phyloP scores from a whole-genome alignment of 306 rosid genomes.

The Castanea mollissima region DNA sequence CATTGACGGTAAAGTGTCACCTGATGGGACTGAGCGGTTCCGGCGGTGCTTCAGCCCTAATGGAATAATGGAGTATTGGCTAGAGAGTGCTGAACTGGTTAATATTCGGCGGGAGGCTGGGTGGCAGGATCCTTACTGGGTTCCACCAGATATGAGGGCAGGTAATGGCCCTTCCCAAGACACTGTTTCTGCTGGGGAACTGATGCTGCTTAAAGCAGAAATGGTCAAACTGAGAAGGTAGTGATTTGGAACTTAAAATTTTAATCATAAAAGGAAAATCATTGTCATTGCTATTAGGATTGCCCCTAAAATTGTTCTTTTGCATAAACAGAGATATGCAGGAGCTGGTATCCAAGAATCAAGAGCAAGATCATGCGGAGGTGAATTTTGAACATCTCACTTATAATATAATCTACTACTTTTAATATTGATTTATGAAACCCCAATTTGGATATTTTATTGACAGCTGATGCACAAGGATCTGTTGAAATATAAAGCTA shows the following conservation, averaged over 20 bases:
- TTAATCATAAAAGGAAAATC: constrained; percentile 1
- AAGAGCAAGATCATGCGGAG: constrained; percentile 44
- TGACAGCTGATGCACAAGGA: constrained; percentile 55
- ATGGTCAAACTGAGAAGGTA: constrained; percentile 73
- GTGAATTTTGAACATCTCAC: constrained; percentile 36
- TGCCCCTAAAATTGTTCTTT: constrained; percentile 23
- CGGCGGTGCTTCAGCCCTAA: constrained; percentile 72
- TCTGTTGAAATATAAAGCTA: constrained; percentile 57
- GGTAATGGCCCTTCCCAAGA: constrained; percentile 21
- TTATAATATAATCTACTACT: constrained; percentile 6
- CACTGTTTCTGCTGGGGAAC: constrained; percentile 53
- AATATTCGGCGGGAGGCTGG: constrained; percentile 62
- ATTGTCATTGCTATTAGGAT: constrained; percentile 14
- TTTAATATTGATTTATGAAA: constrained; percentile 13
- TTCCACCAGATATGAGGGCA: constrained; percentile 47
- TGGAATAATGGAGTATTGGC: constrained; percentile 92
- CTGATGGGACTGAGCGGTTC: constrained; percentile 71
- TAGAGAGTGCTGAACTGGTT: constrained; percentile 73
- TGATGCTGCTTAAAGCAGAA: constrained; percentile 62
- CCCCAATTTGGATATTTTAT: constrained; percentile 18
- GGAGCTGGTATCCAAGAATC: constrained; percentile 48
- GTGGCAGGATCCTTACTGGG: constrained; percentile 75
- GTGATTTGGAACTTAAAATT: constrained; percentile 20
- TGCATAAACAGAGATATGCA: constrained; percentile 64
- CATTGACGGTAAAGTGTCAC: constrained; percentile 67